Evolutionary conservation across 2,329 filamentous ascomycete species (phyloP), one percentile per base, ranked within the genome.

Genomic region (Septoria petroselini): DNA sequence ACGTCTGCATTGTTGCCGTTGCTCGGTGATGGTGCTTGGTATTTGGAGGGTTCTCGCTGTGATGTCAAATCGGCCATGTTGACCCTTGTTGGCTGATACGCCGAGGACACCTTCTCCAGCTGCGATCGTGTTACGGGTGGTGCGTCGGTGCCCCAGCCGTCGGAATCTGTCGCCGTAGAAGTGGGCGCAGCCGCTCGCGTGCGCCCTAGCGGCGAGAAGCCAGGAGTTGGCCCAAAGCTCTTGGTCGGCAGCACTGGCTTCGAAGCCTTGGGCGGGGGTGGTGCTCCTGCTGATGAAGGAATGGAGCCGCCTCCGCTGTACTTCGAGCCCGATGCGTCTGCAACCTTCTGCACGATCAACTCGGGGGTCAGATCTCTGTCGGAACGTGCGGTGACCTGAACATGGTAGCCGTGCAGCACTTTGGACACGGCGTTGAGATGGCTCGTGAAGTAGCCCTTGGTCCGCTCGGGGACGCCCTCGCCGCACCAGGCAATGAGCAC

Each of bases 371-470:
- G 81, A 66, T 97, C 91, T 65, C 82, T 81, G 56, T 95, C 89
- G 55, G 91, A 94, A 54, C 93, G 88, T 53, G 93, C 93, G 44
- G 91, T 97, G 62, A 98, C 87, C 74, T 98, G 91, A 52, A 98
- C 90, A 69, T 98, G 93, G 70, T 97, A 98, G 59, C 93, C 84
- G 73, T 96, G 91, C 34, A 98, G 81, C 60, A 96, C 79, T 72
- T 95, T 96, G 55, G 90, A 84, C 30, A 97, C 90, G 40, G 89
- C 85, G 53, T 86, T 84, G 40, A 93, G 76, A 72, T 98, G 91
- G 73, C 90, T 96, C 59, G 89, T 95, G 69, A 98, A 98, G 73
- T 97, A 97, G 58, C 93, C 93, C 73, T 97, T 98, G 54, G 91
- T 97, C 64, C 91, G 80, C 73, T 98, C 93, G n/a, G 93, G 93